Conservation (phyloP, 257 asterid species). For the Cinchona pubescens region DNA sequence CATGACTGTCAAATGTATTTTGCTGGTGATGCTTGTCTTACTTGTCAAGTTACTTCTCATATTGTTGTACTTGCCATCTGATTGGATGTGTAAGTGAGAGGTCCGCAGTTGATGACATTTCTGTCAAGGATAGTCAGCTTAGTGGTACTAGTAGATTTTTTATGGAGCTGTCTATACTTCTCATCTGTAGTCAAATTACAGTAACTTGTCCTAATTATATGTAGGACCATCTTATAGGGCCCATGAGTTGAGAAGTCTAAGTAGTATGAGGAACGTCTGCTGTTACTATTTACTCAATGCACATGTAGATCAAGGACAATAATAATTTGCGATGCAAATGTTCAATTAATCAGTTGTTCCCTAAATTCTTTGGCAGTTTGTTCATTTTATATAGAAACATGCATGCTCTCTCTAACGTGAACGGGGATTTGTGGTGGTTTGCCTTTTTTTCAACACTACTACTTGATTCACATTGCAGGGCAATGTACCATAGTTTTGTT, state of each 20-base stretch:
- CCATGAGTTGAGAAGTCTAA: not conserved
- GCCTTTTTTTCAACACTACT: not conserved
- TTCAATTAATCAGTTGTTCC: not conserved
- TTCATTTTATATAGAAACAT: not conserved
- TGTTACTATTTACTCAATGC: not conserved
- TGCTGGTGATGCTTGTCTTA: not conserved
- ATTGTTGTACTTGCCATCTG: not conserved
- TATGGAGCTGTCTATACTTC: not conserved
- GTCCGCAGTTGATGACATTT: not conserved
- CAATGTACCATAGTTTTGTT: not conserved
- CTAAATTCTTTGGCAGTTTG: not conserved
- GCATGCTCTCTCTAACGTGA: no score
- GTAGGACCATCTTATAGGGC: not conserved
- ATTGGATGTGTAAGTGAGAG: not conserved
- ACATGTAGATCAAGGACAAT: not conserved
- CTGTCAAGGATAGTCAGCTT: not conserved
- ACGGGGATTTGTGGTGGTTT: not conserved
- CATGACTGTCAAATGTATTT: not conserved
- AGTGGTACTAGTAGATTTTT: not conserved
- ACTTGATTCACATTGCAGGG: not conserved
- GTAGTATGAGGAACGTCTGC: not conserved
- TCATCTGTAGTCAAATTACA: not conserved
- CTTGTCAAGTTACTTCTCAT: not conserved
- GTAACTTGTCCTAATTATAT: not conserved
- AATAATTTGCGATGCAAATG: not conserved